Percentiles rank a stretch among this genome's conserved stretches.
Conservation (phyloP, 2,329 filamentous ascomycete species). For the Phaeomoniella chlamydospora region DNA sequence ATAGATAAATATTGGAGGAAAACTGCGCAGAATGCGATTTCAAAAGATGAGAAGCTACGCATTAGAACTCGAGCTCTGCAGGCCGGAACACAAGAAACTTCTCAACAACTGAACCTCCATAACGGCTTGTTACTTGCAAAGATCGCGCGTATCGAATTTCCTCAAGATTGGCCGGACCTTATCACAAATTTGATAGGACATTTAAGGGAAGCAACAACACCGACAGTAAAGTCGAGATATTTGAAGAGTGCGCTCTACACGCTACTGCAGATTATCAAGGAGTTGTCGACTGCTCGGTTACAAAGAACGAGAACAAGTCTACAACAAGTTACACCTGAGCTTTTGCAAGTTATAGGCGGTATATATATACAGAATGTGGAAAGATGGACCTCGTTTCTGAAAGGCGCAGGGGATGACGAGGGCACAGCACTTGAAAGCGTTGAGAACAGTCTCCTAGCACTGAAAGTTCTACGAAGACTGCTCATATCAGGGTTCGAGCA, state of each 20-base stretch:
- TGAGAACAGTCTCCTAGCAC: slow-evolving; percentile 60
- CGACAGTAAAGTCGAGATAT: background rate
- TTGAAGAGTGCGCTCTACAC: slow-evolving; percentile 52
- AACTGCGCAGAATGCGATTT: slow-evolving; percentile 54
- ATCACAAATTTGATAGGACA: slow-evolving; percentile 24
- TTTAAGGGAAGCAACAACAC: slow-evolving; percentile 10
- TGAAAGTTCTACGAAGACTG: slow-evolving; percentile 69
- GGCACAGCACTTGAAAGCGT: slow-evolving; percentile 37
- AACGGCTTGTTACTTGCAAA: slow-evolving; percentile 82
- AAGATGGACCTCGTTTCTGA: slow-evolving; percentile 51
- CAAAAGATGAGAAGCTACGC: slow-evolving; percentile 55
- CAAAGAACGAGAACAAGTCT: slow-evolving; percentile 61
- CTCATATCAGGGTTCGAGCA: slow-evolving; percentile 70
- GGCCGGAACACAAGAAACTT: slow-evolving; percentile 62
- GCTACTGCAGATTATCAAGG: slow-evolving; percentile 77
- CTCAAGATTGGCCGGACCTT: slow-evolving; percentile 55
- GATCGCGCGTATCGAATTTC: slow-evolving; percentile 79
- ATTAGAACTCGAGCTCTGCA: slow-evolving; percentile 66
- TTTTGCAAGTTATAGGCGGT: slow-evolving; percentile 63
- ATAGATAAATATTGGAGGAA: slow-evolving; percentile 91
- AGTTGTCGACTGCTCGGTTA: slow-evolving; percentile 68
- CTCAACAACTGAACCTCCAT: slow-evolving; percentile 64
- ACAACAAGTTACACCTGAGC: slow-evolving; percentile 65
- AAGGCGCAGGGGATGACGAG: slow-evolving; percentile 38
- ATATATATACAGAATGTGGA: slow-evolving; percentile 65